These are phyloP conservation scores for Eragrostis curvula DNA, from an alignment of 176 grass and related monocot genomes.

Conservation along the genomic window DNA sequence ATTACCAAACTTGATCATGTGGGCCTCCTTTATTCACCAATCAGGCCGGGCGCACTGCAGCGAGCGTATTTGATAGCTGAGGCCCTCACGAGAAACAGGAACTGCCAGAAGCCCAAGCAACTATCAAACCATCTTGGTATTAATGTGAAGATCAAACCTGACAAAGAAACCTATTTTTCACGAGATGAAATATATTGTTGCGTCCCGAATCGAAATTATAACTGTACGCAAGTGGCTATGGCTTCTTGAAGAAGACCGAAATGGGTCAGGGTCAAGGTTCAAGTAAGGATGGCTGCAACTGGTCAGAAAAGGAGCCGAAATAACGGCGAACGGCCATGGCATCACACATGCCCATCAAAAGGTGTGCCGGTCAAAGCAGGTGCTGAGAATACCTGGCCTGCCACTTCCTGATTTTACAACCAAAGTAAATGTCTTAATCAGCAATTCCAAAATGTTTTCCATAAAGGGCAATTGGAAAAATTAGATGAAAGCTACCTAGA, in stretches of 20 bases:
- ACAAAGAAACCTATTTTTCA: neutral
- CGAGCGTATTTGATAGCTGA: neutral
- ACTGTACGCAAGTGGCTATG: neutral
- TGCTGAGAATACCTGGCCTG: neutral
- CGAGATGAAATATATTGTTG: neutral
- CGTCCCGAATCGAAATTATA: neutral
- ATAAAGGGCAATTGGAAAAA: no score
- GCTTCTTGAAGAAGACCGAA: neutral
- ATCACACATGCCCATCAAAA: neutral
- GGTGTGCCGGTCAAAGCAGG: constrained; percentile 10
- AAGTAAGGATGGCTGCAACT: constrained; percentile 21
- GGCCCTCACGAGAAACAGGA: neutral
- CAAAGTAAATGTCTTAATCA: neutral
- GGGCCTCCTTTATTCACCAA: neutral
- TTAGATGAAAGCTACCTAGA: no score
- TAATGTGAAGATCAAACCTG: neutral
- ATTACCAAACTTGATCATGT: neutral
- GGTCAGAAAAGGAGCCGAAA: neutral
- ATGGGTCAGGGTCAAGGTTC: constrained; percentile 25
- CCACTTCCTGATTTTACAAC: neutral
- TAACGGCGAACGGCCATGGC: neutral
- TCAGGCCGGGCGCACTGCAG: no score
- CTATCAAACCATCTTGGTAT: no score
- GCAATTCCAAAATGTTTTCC: no score
- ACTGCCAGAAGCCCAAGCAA: neutral